Evolutionary conservation across 2,329 filamentous ascomycete species (phyloP).

Genomic region (Penicillium polonicum): DNA sequence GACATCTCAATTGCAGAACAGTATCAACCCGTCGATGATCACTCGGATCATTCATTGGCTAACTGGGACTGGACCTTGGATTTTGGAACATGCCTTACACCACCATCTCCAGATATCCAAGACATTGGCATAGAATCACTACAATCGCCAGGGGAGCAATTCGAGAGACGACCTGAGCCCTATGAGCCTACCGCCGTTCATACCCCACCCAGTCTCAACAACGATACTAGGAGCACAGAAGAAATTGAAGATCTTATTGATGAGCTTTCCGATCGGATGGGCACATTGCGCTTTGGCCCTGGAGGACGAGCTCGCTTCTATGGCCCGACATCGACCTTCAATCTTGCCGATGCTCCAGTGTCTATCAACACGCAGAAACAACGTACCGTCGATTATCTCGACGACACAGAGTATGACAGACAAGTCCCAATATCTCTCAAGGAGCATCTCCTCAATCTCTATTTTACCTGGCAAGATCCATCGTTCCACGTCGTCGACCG

Average conservation of each 20-base stretch:
- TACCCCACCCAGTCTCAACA: conserved; percentile 5
- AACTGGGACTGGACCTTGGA: too few relatives aligned
- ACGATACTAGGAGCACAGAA: not conserved
- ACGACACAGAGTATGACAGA: conserved; percentile 27
- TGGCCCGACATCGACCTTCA: conserved; percentile 26
- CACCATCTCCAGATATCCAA: too few relatives aligned
- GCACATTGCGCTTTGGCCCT: conserved; percentile 32
- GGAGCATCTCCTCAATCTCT: conserved; percentile 38
- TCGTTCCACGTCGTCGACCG: conserved; percentile 39
- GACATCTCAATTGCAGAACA: too few relatives aligned
- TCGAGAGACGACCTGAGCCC: not conserved
- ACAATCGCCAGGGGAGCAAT: too few relatives aligned
- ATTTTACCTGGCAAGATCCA: conserved; percentile 45
- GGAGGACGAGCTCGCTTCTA: conserved; percentile 37
- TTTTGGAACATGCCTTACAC: too few relatives aligned
- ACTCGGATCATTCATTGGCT: too few relatives aligned
- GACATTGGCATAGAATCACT: too few relatives aligned
- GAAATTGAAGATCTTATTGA: conserved; percentile 30
- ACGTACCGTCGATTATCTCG: not conserved
- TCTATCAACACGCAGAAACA: too few relatives aligned
- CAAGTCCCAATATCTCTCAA: conserved; percentile 32
- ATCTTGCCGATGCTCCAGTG: too few relatives aligned
- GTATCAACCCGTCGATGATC: too few relatives aligned
- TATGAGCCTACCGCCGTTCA: not conserved
- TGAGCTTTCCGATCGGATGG: conserved; percentile 35